Base-by-base conservation (phyloP, 495 filamentous ascomycete species). In the Friedmanniomyces simplex region DNA sequence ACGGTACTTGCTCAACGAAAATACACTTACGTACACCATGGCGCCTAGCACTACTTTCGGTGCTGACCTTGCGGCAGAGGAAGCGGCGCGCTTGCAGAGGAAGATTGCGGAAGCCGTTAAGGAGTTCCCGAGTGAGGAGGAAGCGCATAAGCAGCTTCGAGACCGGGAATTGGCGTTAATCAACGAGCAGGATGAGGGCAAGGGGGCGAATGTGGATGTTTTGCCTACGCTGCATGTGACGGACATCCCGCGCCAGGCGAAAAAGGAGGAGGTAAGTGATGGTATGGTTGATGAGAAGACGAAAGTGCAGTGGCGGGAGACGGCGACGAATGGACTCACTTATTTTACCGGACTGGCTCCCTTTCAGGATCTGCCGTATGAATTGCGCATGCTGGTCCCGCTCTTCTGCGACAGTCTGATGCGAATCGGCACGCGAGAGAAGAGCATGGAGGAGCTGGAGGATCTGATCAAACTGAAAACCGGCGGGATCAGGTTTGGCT, bases 381-480 rank as follows among this genome's bases (percentile, higher is more conserved):
- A 96, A 22, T 78, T 98, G 26, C 80, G 94, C 36, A 73, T 86
- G 58, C 75, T 95, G 51, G 83, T 97, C 62, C 94, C 93, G 1
- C 72, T 98, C 12, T 98, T 97, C 67, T 89, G 87, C 34, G 89
- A 95, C 67, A 83, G 87, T 11, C 84, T 98, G 39, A 89, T 96
- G 85, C 83, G 93, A 26, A 75, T 98, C 14, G 93, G 93, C 24
- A 97, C 93, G 11, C 84, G 84, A 53, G 79, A 84, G 55, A 85
- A 82, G 74, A 81, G 86, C 0, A 96, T 96, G 88, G 94, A 96
- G 68, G 80, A 96, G 67, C 79, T 96, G 42, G 93, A 98, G 68
- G 93, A 96, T 67, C 72, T 88, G 41, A 96, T 97, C 66, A 96
- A 95, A 64, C 75, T 96, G 13, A 95, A 95, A 71, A 98, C 91